Conservation (phyloP, 345 rosid species). For the Eucalyptus curtisii region DNA sequence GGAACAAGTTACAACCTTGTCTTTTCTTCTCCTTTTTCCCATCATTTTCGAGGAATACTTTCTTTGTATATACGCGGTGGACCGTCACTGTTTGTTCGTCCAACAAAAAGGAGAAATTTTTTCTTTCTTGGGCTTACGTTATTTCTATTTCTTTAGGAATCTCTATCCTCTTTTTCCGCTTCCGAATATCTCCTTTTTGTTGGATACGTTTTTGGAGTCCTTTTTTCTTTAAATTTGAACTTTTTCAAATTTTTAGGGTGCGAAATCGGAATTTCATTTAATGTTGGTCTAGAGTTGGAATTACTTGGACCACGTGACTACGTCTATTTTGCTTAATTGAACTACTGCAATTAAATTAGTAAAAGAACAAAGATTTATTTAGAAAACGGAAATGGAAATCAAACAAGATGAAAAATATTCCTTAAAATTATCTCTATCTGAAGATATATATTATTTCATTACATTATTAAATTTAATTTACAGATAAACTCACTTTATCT, state of each 20-base stretch:
- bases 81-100: neutral
- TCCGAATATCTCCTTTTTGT: neutral
- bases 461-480: neutral
- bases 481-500: neutral
- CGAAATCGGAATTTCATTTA: neutral
- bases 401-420: neutral
- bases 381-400: neutral
- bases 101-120: neutral
- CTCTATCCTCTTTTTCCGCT: neutral
- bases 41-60: neutral
- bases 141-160: neutral
- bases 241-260: neutral
- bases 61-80: neutral
- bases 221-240: neutral
- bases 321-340: neutral
- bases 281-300: neutral
- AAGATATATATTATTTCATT: neutral
- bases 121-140: neutral
- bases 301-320: neutral
- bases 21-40: neutral
- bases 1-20: neutral
- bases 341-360: neutral
- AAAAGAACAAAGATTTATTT: neutral
- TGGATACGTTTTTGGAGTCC: neutral
- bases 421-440: neutral